phyloP scores from a whole-genome alignment of 208 protist genomes.

The Strigomonas culicis region DNA sequence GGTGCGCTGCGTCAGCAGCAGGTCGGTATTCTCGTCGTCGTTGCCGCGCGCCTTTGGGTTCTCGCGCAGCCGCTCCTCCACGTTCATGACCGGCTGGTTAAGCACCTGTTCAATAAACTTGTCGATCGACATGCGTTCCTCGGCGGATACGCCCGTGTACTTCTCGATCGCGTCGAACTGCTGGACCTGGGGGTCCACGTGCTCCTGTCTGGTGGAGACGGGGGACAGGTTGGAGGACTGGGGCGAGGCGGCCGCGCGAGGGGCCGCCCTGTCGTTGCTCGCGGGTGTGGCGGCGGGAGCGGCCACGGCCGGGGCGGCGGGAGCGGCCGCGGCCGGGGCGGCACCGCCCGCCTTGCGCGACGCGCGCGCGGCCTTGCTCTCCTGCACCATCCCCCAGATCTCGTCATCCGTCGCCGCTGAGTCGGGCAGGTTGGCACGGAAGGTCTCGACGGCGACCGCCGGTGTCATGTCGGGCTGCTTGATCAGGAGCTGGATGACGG shows the following conservation, averaged over 20 bases:
- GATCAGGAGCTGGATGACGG: conserved; percentile 63
- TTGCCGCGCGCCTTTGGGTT: conserved; percentile 24
- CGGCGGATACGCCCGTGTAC: conserved; percentile 44
- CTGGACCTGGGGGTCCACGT: background rate
- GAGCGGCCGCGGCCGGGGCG: background rate
- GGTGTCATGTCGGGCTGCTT: conserved; percentile 56
- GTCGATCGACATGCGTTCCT: conserved; percentile 65
- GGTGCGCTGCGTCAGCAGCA: conserved; percentile 32
- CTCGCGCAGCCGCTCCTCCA: conserved; percentile 32
- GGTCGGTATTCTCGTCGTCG: conserved; percentile 35
- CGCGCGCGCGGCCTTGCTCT: conserved; percentile 25
- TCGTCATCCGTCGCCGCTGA: conserved; percentile 38
- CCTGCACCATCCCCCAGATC: conserved; percentile 48
- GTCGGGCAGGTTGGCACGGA: conserved; percentile 58
- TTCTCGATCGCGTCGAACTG: conserved; percentile 38
- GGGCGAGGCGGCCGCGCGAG: background rate
- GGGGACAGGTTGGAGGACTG: background rate
- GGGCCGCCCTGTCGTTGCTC: background rate
- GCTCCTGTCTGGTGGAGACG: too few relatives aligned
- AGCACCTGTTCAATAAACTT: conserved; percentile 78
- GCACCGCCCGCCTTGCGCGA: conserved; percentile 16
- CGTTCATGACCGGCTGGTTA: conserved; percentile 38
- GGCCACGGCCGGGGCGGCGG: background rate
- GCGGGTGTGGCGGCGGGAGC: background rate
- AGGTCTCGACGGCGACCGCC: conserved; percentile 55